These are phyloP conservation scores for Mortierella sp. DNA, from an alignment of 371 early-diverging fungal genomes.

Conservation along the genomic window DNA sequence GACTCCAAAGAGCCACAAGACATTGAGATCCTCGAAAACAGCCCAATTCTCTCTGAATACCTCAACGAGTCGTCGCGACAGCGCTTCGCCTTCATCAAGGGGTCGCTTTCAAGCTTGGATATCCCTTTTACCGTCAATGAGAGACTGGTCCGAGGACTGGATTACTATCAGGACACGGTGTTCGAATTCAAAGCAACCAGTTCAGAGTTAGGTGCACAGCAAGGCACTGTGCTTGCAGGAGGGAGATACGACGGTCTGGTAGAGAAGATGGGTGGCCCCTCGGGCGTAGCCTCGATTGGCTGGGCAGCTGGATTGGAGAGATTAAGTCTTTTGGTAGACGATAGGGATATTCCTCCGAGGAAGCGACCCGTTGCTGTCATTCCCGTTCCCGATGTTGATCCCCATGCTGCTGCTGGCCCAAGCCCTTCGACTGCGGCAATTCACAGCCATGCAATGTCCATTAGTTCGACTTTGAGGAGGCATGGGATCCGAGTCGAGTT, in stretches of 20 bases:
- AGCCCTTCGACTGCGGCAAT: constrained; percentile 1
- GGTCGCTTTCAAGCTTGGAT: constrained; percentile 44
- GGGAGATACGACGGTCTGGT: constrained; percentile 72
- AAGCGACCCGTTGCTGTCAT: constrained; percentile 36
- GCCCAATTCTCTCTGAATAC: constrained; percentile 57
- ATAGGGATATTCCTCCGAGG: constrained; percentile 9
- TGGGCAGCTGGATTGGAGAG: constrained; percentile 74
- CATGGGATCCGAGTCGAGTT: constrained; percentile 37
- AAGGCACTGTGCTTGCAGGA: constrained; percentile 73
- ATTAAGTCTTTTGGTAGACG: constrained; percentile 56
- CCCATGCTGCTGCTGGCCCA: not conserved
- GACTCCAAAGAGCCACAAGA: constrained; percentile 70
- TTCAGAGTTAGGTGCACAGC: constrained; percentile 60
- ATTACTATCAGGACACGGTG: constrained; percentile 74
- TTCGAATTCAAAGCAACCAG: constrained; percentile 62
- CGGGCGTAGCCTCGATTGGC: constrained; percentile 58
- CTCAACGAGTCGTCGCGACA: constrained; percentile 39
- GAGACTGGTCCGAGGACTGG: constrained; percentile 69
- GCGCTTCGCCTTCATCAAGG: constrained; percentile 58
- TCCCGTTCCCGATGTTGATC: constrained; percentile 29
- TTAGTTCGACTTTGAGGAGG: constrained; percentile 17
- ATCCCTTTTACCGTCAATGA: constrained; percentile 63
- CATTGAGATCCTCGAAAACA: constrained; percentile 31
- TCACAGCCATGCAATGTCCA: constrained; percentile 28
- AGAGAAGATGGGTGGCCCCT: constrained; percentile 58